Evolutionary conservation across 306 rosid species (phyloP), one percentile per base, ranked within the genome.

Genomic region (Biancaea sappan): DNA sequence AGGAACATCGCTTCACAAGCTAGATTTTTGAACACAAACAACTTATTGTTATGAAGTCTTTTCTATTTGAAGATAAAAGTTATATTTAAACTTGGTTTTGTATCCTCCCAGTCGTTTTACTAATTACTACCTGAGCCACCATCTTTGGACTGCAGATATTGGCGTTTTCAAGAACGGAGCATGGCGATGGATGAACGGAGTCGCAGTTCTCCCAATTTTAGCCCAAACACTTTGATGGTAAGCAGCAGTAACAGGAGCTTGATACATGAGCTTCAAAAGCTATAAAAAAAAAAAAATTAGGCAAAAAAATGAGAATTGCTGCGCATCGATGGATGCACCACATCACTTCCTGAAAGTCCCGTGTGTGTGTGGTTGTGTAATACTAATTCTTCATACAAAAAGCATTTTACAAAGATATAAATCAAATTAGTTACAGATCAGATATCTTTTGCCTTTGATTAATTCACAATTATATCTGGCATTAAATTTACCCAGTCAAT

Each of bases 101-200:
- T 9, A 32, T 60, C 4, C 18, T 43, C 69, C 69, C 28, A 12
- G 7, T 32, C 31, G 41, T 88, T 90, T 88, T n/a, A n/a, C n/a
- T n/a, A n/a, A n/a, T n/a, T n/a, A 89, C 83, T 89, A 91, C 81
- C 98, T 85, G 77, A 94, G 77, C 98, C 96, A 91, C 98, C 98
- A 94, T 75, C 94, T 85, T 76, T 94, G 96, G 22, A 83, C 81
- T 21, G 96, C 87, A 40, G 96, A 78, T 80, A 94, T 16, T 1
- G 96, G 96, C 28, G 96, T 78, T 24, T 81, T 88, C 65, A 94
- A 80, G 79, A 90, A 86, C 0, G 96, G 96, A 2, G 92, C 84
- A 29, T 87, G 79, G 53, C 88, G 88, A 56, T 87, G 79, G 80
- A 94, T 72, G 25, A 82, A 24, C 1, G 98, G 98, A 56, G 86